phyloP scores from a whole-genome alignment of 78 protist genomes.

The Capsaspora owczarzaki region DNA sequence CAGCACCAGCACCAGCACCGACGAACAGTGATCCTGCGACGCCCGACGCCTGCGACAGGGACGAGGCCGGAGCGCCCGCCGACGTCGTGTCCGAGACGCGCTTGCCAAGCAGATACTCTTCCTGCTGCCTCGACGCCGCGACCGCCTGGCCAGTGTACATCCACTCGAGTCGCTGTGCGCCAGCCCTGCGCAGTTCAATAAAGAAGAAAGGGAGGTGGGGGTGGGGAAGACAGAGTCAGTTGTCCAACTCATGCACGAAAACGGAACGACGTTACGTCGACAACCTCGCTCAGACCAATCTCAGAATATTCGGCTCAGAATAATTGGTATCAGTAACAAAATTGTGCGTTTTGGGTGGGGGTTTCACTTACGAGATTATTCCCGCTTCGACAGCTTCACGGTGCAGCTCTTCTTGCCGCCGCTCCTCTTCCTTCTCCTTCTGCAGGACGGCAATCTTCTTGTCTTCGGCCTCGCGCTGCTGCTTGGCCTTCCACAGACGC shows the following conservation, averaged over 20 bases:
- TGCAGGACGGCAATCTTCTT: conserved; percentile 35
- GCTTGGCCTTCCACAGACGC: conserved; percentile 45
- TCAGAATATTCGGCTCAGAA: too few species aligned
- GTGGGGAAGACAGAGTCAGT: too few species aligned
- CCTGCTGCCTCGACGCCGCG: conserved; percentile 11
- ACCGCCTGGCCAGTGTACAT: conserved; percentile 45
- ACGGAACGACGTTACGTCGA: too few species aligned
- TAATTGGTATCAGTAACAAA: too few species aligned
- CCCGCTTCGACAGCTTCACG: background rate
- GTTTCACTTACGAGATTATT: background rate
- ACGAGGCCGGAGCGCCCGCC: background rate
- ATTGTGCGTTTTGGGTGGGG: too few species aligned
- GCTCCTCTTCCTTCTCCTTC: conserved; percentile 43
- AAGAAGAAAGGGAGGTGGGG: too few species aligned
- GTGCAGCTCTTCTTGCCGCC: conserved; percentile 20
- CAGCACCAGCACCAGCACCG: too few species aligned
- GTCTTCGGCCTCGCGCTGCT: conserved; percentile 27
- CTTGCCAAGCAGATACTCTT: conserved; percentile 46
- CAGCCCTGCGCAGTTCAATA: conserved; percentile 10
- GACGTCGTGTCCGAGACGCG: background rate
- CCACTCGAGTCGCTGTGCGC: conserved; percentile 46
- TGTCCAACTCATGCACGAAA: too few species aligned
- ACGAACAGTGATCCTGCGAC: too few species aligned
- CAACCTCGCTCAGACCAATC: too few species aligned
- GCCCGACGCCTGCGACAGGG: background rate